Conservation (phyloP, 306 rosid genomes). For the Amphicarpaea edgeworthii region DNA sequence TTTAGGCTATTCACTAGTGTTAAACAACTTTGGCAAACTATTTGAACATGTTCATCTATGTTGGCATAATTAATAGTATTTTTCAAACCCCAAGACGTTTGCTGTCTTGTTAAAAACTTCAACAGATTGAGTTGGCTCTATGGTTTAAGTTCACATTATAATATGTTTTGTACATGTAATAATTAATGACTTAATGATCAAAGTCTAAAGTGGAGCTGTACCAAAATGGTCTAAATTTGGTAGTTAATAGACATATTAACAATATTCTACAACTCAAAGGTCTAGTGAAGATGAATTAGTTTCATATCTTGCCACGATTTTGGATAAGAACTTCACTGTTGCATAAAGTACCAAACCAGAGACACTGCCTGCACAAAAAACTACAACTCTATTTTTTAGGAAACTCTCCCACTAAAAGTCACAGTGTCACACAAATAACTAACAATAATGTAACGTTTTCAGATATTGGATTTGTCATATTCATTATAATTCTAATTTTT, state of each 20-base stretch:
- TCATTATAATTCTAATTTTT: conserved; percentile 13
- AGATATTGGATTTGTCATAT: conserved; percentile 3
- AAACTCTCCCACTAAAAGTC: conserved; percentile 4
- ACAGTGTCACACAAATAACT: not conserved
- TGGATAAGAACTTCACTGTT: conserved; percentile 12
- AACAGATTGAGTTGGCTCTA: not conserved
- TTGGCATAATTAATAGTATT: conserved; percentile 3
- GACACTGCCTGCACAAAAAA: conserved; percentile 12
- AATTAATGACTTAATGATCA: not conserved
- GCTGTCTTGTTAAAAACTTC: conserved; percentile 8
- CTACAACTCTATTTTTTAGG: conserved; percentile 7
- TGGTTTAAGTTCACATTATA: not conserved
- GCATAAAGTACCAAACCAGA: conserved; percentile 35
- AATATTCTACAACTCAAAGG: conserved; percentile 22
- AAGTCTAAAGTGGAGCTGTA: not conserved
- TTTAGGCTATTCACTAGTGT: not conserved
- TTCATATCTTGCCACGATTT: not conserved
- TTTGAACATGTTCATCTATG: not conserved
- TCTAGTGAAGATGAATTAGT: conserved; percentile 24
- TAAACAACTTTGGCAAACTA: not conserved
- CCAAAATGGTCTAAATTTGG: conserved; percentile 18
- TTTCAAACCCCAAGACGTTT: not conserved
- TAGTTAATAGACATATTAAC: conserved; percentile 12
- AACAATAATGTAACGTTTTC: conserved; percentile 7
- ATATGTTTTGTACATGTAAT: not conserved